Conservation (phyloP, 1,284 basidiomycete species). For the Tausonia pullulans region DNA sequence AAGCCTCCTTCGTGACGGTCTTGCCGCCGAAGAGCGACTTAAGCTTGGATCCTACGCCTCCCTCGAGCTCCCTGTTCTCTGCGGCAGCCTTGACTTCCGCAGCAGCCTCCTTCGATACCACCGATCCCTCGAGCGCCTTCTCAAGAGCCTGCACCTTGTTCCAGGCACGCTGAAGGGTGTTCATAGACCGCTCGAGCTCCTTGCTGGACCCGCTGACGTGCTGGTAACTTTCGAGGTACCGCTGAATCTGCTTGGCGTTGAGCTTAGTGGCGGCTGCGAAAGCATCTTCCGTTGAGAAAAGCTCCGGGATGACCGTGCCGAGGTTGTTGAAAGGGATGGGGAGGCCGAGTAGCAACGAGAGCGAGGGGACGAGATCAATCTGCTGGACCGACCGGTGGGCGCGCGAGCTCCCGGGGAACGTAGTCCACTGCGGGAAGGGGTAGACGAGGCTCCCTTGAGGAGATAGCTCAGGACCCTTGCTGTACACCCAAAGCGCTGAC, state of each 20-base stretch:
- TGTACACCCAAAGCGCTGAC: constrained; percentile 84
- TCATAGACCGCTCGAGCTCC: constrained; percentile 58
- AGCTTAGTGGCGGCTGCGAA: constrained; percentile 53
- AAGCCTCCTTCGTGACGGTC: neutral
- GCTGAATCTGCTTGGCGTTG: constrained; percentile 66
- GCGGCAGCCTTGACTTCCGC: constrained; percentile 20
- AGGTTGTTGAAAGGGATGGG: constrained; percentile 92
- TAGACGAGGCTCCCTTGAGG: neutral
- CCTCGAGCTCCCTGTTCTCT: neutral
- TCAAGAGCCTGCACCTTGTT: neutral
- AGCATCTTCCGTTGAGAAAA: constrained; percentile 45
- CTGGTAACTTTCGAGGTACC: constrained; percentile 65
- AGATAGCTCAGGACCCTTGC: constrained; percentile 32
- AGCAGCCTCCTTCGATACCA: constrained; percentile 2
- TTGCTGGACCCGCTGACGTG: constrained; percentile 50
- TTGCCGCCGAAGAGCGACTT: neutral
- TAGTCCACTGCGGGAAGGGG: constrained; percentile 31
- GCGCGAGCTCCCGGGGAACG: constrained; percentile 49
- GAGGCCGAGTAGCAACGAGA: constrained; percentile 82
- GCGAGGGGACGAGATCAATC: constrained; percentile 84
- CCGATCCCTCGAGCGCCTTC: neutral
- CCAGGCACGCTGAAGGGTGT: constrained; percentile 34
- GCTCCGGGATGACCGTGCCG: constrained; percentile 79
- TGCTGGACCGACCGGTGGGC: constrained; percentile 64
- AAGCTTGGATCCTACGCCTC: neutral